Evolutionary conservation across 495 filamentous ascomycete species (phyloP).

Genomic region (Penicillium herquei): DNA sequence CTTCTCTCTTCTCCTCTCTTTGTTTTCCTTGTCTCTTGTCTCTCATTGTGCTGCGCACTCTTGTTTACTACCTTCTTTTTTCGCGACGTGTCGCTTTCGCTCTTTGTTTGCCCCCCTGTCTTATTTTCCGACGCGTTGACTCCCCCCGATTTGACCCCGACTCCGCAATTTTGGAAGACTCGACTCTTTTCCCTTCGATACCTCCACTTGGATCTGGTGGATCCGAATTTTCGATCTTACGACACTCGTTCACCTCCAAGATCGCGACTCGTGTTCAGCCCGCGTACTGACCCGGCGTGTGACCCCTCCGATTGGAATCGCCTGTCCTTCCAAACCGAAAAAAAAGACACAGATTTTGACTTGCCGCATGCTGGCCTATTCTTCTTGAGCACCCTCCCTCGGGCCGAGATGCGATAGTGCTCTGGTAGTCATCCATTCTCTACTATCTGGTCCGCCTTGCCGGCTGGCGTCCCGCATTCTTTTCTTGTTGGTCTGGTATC

Average conservation of each 20-base stretch:
- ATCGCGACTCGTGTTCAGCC: too few relatives aligned
- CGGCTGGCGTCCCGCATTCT: slow-evolving; percentile 32
- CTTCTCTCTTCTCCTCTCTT: slow-evolving; percentile 1
- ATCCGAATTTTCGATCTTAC: not conserved
- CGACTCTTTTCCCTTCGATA: not conserved
- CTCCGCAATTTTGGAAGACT: not conserved
- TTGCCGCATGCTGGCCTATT: slow-evolving; percentile 9
- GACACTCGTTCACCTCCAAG: not conserved
- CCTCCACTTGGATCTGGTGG: not conserved
- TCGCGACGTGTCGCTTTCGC: slow-evolving; percentile 8
- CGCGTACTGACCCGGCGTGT: too few relatives aligned
- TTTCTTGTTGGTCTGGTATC: slow-evolving; percentile 37
- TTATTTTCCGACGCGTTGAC: not conserved
- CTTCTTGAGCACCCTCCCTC: slow-evolving; percentile 8
- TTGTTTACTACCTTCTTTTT: slow-evolving; percentile 7
- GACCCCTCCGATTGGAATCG: too few relatives aligned
- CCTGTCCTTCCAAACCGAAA: too few relatives aligned
- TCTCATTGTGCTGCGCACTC: slow-evolving; percentile 25
- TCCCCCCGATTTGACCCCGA: not conserved
- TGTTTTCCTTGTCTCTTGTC: not conserved
- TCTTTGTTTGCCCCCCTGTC: not conserved
- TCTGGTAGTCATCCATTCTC: slow-evolving; percentile 40
- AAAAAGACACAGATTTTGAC: too few relatives aligned
- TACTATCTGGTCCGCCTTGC: slow-evolving; percentile 14
- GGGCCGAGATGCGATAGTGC: slow-evolving; percentile 40